Evolutionary conservation across 2,329 filamentous ascomycete genomes (phyloP).

Genomic region (Cladorrhinum sp.): DNA sequence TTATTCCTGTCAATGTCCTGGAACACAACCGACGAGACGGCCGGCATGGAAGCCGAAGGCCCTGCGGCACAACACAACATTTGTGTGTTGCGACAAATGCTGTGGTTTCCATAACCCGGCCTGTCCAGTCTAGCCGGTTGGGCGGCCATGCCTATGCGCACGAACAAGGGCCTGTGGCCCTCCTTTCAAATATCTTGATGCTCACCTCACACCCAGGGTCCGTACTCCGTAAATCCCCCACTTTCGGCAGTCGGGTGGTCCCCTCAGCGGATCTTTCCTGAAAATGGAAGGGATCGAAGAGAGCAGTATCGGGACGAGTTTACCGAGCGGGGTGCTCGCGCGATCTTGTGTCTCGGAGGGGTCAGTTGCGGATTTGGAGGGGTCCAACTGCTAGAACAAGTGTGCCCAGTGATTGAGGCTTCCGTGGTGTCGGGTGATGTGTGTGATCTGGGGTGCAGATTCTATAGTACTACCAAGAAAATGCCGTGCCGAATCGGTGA

Average conservation of each 20-base stretch:
- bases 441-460: constrained; percentile 28
- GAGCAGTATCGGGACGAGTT: constrained; percentile 1
- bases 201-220: constrained; percentile 10
- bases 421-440: constrained; percentile 10
- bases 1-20: not conserved
- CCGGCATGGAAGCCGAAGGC: not conserved
- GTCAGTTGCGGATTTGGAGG: constrained; percentile 11
- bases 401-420: not conserved
- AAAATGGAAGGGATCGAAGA: constrained; percentile 5
- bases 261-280: constrained; percentile 3
- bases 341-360: not conserved
- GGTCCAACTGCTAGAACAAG: constrained; percentile 1
- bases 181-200: not conserved
- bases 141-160: not conserved
- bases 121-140: not conserved
- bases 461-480: not conserved
- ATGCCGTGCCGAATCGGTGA: constrained; percentile 23
- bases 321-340: not conserved
- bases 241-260: not conserved
- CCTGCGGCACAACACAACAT: not conserved
- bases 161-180: not conserved
- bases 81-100: not conserved
- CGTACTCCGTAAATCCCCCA: constrained; percentile 1
- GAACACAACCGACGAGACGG: not conserved
- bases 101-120: not conserved